These are phyloP conservation scores for Pythium myriotylum DNA, from an alignment of 352 stramenopile genomes.

Conservation along the genomic window DNA sequence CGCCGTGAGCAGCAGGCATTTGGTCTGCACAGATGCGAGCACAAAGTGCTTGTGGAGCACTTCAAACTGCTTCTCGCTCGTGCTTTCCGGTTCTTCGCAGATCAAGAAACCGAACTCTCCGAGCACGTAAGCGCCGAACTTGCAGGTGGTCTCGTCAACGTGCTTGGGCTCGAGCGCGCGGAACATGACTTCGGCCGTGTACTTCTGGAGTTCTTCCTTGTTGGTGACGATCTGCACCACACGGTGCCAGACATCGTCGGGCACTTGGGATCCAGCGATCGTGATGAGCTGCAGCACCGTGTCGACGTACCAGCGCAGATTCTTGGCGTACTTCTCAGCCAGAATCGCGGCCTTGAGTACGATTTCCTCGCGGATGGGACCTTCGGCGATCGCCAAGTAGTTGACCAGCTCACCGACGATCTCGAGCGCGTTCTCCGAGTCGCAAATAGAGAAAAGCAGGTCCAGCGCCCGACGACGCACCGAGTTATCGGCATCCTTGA, in stretches of 20 bases:
- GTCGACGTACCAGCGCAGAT: slow-evolving; percentile 97
- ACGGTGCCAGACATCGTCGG: slow-evolving; percentile 97
- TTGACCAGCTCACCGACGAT: slow-evolving; percentile 97
- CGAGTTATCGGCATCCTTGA: slow-evolving; percentile 97
- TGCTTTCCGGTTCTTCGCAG: slow-evolving; percentile 85
- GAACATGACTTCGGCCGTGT: slow-evolving; percentile 75
- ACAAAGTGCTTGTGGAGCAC: slow-evolving; percentile 97
- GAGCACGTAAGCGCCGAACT: slow-evolving; percentile 95
- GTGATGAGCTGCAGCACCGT: slow-evolving; percentile 97
- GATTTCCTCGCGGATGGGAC: slow-evolving; percentile 94
- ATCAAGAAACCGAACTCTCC: slow-evolving; percentile 98
- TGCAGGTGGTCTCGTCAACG: slow-evolving; percentile 95
- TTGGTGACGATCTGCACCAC: slow-evolving; percentile 99
- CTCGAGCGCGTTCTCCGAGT: slow-evolving; percentile 93
- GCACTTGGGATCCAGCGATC: slow-evolving; percentile 92
- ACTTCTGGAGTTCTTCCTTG: slow-evolving; percentile 92
- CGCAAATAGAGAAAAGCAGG: slow-evolving; percentile 98
- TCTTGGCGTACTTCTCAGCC: slow-evolving; percentile 96
- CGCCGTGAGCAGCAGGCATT: slow-evolving; percentile 94
- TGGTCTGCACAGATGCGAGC: slow-evolving; percentile 79
- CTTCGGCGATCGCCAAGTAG: slow-evolving; percentile 93
- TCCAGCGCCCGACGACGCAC: slow-evolving; percentile 95
- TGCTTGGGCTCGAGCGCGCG: slow-evolving; percentile 91
- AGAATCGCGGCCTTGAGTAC: slow-evolving; percentile 99
- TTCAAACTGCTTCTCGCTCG: slow-evolving; percentile 93